phyloP scores from a whole-genome alignment of 2,329 filamentous ascomycete species.

The Fusarium albosuccineum region DNA sequence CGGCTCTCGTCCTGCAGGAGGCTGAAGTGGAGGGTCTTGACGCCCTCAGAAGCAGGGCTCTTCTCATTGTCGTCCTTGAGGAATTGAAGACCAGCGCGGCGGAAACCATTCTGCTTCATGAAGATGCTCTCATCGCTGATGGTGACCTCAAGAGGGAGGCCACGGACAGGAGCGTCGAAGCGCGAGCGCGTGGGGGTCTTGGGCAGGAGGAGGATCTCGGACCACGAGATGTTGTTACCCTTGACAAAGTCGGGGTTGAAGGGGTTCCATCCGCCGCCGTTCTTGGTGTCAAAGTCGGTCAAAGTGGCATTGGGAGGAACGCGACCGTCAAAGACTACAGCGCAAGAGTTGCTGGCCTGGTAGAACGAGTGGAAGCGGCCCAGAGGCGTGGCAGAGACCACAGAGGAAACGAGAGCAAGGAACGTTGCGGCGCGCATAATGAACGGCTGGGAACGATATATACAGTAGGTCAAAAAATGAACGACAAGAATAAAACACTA shows the following conservation, averaged over 20 bases:
- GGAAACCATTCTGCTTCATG: constrained; percentile 69
- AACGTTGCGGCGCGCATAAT: constrained; percentile 35
- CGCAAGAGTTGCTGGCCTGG: constrained; percentile 30
- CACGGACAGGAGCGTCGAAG: constrained; percentile 53
- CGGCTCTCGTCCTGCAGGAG: constrained; percentile 64
- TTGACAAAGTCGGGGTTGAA: constrained; percentile 67
- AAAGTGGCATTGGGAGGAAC: constrained; percentile 54
- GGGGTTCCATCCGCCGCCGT: constrained; percentile 50
- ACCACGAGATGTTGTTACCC: constrained; percentile 66
- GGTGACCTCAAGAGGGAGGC: constrained; percentile 65
- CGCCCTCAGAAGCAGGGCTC: constrained; percentile 62
- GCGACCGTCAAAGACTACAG: constrained; percentile 62
- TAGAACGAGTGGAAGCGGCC: constrained; percentile 10
- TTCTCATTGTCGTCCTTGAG: constrained; percentile 56
- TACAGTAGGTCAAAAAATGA: constrained; percentile 15
- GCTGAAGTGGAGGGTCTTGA: constrained; percentile 74
- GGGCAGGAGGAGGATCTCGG: constrained; percentile 62
- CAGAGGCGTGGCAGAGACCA: constrained; percentile 33
- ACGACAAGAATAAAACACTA: constrained; percentile 33
- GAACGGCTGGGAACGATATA: constrained; percentile 9
- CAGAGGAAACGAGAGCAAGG: constrained; percentile 33
- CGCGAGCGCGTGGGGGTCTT: constrained; percentile 53
- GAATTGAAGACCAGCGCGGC: constrained; percentile 59
- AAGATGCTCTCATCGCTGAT: constrained; percentile 72
- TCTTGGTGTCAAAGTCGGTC: constrained; percentile 57